phyloP scores from a whole-genome alignment of 2,329 filamentous ascomycete genomes.

The Aspergillus amoenus region DNA sequence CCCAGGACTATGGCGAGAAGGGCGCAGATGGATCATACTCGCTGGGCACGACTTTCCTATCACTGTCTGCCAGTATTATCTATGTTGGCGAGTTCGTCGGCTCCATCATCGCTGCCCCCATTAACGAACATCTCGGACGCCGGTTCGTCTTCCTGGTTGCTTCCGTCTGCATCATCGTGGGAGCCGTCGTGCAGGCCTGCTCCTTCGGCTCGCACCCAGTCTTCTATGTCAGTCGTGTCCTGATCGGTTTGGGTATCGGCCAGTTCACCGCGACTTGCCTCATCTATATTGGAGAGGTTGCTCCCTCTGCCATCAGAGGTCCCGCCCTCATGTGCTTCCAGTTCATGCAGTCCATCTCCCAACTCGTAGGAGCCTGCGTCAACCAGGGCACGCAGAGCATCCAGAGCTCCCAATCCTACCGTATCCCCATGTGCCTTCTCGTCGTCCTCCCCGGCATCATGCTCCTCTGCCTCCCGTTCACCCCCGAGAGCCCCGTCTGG shows the following conservation, averaged over 20 bases:
- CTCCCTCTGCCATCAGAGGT: conserved; percentile 24
- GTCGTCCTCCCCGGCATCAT: conserved; percentile 25
- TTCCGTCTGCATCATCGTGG: conserved; percentile 33
- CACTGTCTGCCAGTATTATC: conserved; percentile 40
- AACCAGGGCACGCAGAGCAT: conserved; percentile 30
- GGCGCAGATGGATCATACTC: conserved; percentile 18
- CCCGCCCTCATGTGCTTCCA: conserved; percentile 32
- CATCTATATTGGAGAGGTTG: conserved; percentile 35
- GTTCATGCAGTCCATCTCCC: conserved; percentile 30
- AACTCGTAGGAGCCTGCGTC: conserved; percentile 29
- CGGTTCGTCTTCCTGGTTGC: conserved; percentile 36
- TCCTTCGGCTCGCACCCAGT: conserved; percentile 21
- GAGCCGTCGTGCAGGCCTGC: conserved; percentile 28
- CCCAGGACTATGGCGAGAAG: conserved; percentile 25
- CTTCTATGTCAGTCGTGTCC: conserved; percentile 28
- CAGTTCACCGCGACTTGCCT: conserved; percentile 33
- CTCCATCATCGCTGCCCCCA: conserved; percentile 34
- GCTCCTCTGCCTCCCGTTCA: conserved; percentile 24
- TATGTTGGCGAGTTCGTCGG: conserved; percentile 43
- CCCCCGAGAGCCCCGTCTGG: conserved; percentile 33
- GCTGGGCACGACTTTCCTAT: conserved; percentile 27
- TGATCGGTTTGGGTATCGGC: conserved; percentile 32
- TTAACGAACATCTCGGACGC: conserved; percentile 39
- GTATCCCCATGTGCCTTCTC: conserved; percentile 28
- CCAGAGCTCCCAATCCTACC: conserved; percentile 23